Evolutionary conservation across 371 early-diverging fungal genomes (phyloP).

Genomic region (Mortierella sp.): DNA sequence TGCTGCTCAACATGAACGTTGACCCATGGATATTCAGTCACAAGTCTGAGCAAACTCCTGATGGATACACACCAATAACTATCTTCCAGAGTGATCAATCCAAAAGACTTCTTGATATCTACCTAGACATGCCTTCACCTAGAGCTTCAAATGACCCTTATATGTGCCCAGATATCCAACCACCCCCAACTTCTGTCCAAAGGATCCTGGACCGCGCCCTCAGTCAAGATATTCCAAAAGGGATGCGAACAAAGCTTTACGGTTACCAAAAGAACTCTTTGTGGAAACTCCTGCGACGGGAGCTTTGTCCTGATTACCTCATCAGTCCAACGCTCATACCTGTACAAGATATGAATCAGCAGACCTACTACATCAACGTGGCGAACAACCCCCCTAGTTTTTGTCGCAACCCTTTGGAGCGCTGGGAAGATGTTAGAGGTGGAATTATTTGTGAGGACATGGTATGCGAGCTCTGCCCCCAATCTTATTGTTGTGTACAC

Average conservation of each 20-base stretch:
- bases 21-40: slow-evolving; percentile 21
- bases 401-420: slow-evolving; percentile 28
- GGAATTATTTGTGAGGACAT: slow-evolving; percentile 88
- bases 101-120: slow-evolving; percentile 56
- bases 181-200: slow-evolving; percentile 6
- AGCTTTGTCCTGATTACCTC: slow-evolving; percentile 64
- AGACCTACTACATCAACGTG: slow-evolving; percentile 59
- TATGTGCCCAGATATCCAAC: slow-evolving; percentile 19
- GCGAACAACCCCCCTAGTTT: slow-evolving; percentile 32
- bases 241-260: slow-evolving; percentile 73
- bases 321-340: slow-evolving; percentile 57
- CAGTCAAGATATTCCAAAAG: slow-evolving; percentile 39
- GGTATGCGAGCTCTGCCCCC: slow-evolving; percentile 53
- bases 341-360: slow-evolving; percentile 51
- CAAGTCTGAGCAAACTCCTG: background rate
- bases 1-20: slow-evolving; percentile 37
- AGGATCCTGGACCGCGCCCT: slow-evolving; percentile 3
- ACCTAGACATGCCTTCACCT: slow-evolving; percentile 62
- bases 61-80: background rate
- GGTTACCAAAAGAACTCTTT: slow-evolving; percentile 73
- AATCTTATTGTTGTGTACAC: background rate
- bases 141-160: slow-evolving; percentile 17
- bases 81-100: slow-evolving; percentile 10
- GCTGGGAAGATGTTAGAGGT: slow-evolving; percentile 64
- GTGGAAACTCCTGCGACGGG: slow-evolving; percentile 76